phyloP scores from a whole-genome alignment of 2,329 filamentous ascomycete species.

The Fusarium decemcellulare region DNA sequence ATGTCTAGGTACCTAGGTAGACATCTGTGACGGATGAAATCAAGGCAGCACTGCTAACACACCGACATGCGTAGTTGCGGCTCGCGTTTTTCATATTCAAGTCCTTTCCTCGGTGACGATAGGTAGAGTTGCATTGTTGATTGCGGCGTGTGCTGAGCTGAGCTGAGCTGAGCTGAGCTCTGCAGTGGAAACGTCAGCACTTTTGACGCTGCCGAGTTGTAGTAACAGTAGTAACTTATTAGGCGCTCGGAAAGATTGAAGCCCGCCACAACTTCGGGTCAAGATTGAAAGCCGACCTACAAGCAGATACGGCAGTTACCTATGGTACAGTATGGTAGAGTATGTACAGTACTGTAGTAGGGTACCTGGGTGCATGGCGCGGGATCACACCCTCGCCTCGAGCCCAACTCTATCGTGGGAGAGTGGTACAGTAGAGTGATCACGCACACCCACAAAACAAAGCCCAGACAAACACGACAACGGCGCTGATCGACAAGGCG shows the following conservation, averaged over 20 bases:
- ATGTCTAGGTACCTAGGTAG: not conserved
- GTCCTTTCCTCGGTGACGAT: too few relatives aligned
- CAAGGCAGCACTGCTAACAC: not conserved
- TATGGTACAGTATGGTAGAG: too few relatives aligned
- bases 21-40: not conserved
- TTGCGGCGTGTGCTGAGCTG: not conserved
- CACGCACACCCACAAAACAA: constrained; percentile 32
- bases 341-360: too few relatives aligned
- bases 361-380: not conserved
- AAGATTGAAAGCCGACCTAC: constrained; percentile 1
- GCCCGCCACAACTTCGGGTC: not conserved
- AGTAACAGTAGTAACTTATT: not conserved
- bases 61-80: too few relatives aligned
- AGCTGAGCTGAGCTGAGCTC: not conserved
- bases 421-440: constrained; percentile 11
- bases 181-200: constrained; percentile 5
- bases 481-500: constrained; percentile 36
- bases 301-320: too few relatives aligned
- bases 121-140: not conserved
- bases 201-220: not conserved
- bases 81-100: not conserved
- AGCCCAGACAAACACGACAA: constrained; percentile 11
- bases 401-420: constrained; percentile 7
- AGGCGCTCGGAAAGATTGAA: not conserved
- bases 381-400: constrained; percentile 17